Conservation (phyloP, 2,329 filamentous ascomycete species). For the Fusarium napiforme region DNA sequence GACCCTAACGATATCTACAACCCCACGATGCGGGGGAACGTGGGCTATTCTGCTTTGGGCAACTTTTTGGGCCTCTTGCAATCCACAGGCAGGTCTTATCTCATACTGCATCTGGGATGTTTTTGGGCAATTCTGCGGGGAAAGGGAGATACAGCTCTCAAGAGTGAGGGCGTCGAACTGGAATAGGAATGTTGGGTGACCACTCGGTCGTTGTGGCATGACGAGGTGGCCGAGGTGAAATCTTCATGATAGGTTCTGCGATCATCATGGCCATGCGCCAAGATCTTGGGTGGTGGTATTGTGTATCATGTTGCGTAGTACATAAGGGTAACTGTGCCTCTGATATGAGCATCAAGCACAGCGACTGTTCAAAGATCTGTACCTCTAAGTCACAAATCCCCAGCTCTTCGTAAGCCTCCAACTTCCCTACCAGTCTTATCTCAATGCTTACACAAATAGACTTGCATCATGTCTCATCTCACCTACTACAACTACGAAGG, state of each 20-base stretch:
- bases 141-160: neutral
- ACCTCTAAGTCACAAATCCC: neutral
- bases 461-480: constrained; percentile 45
- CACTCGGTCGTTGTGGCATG: constrained; percentile 1
- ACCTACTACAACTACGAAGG: constrained; percentile 50
- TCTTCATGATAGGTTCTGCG: neutral
- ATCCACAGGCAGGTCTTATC: constrained; percentile 9
- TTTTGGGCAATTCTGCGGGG: constrained; percentile 7
- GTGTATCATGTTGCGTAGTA: constrained; percentile 2
- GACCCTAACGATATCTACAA: neutral
- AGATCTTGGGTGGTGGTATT: neutral
- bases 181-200: constrained; percentile 17
- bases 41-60: constrained; percentile 23
- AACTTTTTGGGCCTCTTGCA: constrained; percentile 30
- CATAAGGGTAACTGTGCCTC: constrained; percentile 15
- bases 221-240: neutral
- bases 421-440: too few species aligned
- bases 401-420: neutral
- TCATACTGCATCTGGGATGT: constrained; percentile 27
- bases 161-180: neutral
- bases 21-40: constrained; percentile 18
- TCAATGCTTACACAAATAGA: neutral
- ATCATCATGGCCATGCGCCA: constrained; percentile 4
- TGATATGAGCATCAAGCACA: neutral
- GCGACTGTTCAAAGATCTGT: neutral